Evolutionary conservation across 441 rosid species (phyloP), one percentile per base, ranked within the genome.

Genomic region (Metrosideros polymorpha): DNA sequence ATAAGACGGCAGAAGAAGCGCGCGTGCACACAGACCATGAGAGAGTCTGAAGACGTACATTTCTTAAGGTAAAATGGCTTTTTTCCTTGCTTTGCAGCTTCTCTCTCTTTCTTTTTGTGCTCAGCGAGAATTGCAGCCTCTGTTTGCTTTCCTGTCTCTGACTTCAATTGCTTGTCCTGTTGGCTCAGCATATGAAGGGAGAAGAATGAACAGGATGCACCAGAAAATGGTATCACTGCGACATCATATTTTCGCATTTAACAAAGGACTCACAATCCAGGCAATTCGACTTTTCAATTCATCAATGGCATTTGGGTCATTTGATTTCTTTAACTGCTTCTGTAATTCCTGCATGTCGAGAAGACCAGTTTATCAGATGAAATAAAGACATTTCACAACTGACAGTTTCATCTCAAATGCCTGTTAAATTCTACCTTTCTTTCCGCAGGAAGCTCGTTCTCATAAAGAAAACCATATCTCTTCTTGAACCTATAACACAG

Each of bases 61-160:
- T 95, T 92, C 88, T 97, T 98, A 53, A 96, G 93, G 93, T 95
- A 98, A 90, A 89, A 98, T 53, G 99, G 99, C 49, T 43, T 89
- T 89, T 97, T 97, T 61, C 99, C 98, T 50, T 94, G 93, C 92
- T 96, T 97, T 51, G 96, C 93, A 9, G 98, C 98, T 92, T 95
- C 96, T 90, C 95, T 92, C 86, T 96, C 98, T 91, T 88, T 94
- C 94, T 92, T 96, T 89, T 94, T 94, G 92, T 97, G 99, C 89
- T 92, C 92, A 45, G 95, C 63, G 59, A 96, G 86, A 88, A 97
- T 92, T 56, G 93, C 87, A 47, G 92, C 87, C 84, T 94, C 97
- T 54, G 87, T 90, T 87, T 89, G 91, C 90, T 92, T 94, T 82
- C 91, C 85, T 56, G 98, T 92, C 82, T 93, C 95, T 50, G 90